A percentile compares a stretch with the other conserved stretches of the same genome.
Evolutionary conservation across 1,284 basidiomycete genomes (phyloP).

Genomic region (Cryptococcus deneoformans): DNA sequence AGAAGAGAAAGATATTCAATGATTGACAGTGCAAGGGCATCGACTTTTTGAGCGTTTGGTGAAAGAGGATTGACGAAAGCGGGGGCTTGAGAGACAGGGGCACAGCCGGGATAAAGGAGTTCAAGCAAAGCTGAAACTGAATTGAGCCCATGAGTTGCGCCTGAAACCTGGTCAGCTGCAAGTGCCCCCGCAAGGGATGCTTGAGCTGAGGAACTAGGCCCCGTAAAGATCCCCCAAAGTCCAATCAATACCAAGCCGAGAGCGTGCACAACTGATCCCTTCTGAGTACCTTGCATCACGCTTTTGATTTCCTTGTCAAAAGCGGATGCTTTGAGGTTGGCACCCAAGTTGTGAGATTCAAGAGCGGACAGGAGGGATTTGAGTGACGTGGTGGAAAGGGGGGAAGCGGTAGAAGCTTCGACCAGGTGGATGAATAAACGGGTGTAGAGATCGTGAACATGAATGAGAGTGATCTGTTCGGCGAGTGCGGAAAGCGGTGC

Average conservation of each 20-base stretch:
- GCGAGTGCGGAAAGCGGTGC: slow-evolving; percentile 43
- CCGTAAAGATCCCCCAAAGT: slow-evolving; percentile 45
- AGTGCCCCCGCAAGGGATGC: slow-evolving; percentile 43
- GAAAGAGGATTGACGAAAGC: slow-evolving; percentile 2
- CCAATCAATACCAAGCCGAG: slow-evolving; percentile 48
- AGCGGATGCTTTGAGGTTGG: slow-evolving; percentile 25
- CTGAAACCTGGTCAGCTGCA: slow-evolving; percentile 42
- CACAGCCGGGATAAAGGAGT: slow-evolving; percentile 38
- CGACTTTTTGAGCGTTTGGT: slow-evolving; percentile 37
- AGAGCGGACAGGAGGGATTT: slow-evolving; percentile 30
- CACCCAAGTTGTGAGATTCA: slow-evolving; percentile 20
- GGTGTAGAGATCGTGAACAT: slow-evolving; percentile 45
- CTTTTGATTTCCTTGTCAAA: slow-evolving; percentile 43
- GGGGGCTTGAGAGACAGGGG: neutral
- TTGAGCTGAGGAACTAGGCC: slow-evolving; percentile 33
- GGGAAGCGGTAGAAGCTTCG: slow-evolving; percentile 23
- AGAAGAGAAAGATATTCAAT: slow-evolving; percentile 45
- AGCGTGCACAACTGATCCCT: slow-evolving; percentile 38
- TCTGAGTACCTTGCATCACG: slow-evolving; percentile 32
- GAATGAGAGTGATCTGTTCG: slow-evolving; percentile 45
- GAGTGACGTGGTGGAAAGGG: slow-evolving; percentile 17
- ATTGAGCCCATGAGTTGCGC: slow-evolving; percentile 22
- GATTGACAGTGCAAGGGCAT: slow-evolving; percentile 44
- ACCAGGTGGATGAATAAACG: slow-evolving; percentile 45
- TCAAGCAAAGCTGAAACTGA: slow-evolving; percentile 43